phyloP scores from a whole-genome alignment of 2,329 filamentous ascomycete species.

The Colletotrichum aenigma region DNA sequence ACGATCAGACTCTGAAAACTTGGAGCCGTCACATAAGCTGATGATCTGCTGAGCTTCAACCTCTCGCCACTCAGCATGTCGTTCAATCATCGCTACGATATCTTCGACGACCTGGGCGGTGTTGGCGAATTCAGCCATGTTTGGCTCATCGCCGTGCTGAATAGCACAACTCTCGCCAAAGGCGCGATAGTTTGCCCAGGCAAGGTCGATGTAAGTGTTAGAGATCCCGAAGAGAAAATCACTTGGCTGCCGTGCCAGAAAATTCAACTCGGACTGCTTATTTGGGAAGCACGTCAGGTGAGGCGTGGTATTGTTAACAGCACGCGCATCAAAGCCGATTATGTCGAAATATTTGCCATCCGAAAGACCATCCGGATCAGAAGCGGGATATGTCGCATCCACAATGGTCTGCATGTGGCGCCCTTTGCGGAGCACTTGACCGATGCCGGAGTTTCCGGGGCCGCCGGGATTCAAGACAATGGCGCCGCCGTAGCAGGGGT shows the following conservation, averaged over 20 bases:
- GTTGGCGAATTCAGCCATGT: slow-evolving; percentile 38
- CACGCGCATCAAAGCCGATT: slow-evolving; percentile 47
- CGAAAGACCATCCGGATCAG: neutral
- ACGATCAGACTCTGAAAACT: neutral
- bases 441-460: slow-evolving; percentile 21
- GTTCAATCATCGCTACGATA: slow-evolving; percentile 52
- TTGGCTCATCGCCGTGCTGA: slow-evolving; percentile 18
- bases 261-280: slow-evolving; percentile 2
- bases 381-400: neutral
- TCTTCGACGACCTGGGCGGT: slow-evolving; percentile 52
- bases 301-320: slow-evolving; percentile 42
- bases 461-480: slow-evolving; percentile 17
- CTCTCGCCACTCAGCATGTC: slow-evolving; percentile 38
- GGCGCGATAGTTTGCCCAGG: slow-evolving; percentile 25
- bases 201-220: slow-evolving; percentile 22
- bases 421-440: slow-evolving; percentile 11
- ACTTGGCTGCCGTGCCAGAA: neutral
- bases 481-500: slow-evolving; percentile 19
- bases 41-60: slow-evolving; percentile 21
- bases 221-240: slow-evolving; percentile 12
- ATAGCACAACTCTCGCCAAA: slow-evolving; percentile 25
- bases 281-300: slow-evolving; percentile 42
- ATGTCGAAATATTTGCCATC: slow-evolving; percentile 38
- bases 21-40: neutral
- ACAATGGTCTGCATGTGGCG: slow-evolving; percentile 9